Conservation (phyloP, 2,329 filamentous ascomycete genomes). For the Cadophora gregata region DNA sequence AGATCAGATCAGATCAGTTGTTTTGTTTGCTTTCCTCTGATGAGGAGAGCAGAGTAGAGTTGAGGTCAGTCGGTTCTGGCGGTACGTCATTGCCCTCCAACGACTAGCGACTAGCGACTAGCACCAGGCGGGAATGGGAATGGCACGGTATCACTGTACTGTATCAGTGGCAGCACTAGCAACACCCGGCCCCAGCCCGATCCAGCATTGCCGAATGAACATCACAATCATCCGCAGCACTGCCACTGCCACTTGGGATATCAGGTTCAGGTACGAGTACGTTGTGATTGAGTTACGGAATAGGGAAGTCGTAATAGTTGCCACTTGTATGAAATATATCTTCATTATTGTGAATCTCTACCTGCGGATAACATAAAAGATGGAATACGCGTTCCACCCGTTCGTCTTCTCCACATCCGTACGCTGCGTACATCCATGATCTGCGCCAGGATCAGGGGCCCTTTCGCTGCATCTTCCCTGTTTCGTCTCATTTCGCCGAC, state of each 20-base stretch:
- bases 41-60: neutral
- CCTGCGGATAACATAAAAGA: neutral
- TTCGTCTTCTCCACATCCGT: neutral
- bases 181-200: neutral
- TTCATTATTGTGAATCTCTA: neutral
- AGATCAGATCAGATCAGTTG: too few species aligned
- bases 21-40: neutral
- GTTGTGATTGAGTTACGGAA: neutral
- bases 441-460: conserved; percentile 13
- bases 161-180: neutral
- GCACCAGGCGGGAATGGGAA: neutral
- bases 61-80: neutral
- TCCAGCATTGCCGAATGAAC: neutral
- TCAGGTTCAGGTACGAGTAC: neutral
- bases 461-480: conserved; percentile 27
- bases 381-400: neutral
- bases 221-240: neutral
- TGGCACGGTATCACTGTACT: too few species aligned
- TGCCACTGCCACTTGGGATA: neutral
- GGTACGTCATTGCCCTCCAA: neutral
- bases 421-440: conserved; percentile 3
- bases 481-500: conserved; percentile 23
- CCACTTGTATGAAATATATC: neutral
- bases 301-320: too few species aligned
- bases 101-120: neutral